Conservation (phyloP, 306 rosid genomes). For the Vachellia pachyceras region DNA sequence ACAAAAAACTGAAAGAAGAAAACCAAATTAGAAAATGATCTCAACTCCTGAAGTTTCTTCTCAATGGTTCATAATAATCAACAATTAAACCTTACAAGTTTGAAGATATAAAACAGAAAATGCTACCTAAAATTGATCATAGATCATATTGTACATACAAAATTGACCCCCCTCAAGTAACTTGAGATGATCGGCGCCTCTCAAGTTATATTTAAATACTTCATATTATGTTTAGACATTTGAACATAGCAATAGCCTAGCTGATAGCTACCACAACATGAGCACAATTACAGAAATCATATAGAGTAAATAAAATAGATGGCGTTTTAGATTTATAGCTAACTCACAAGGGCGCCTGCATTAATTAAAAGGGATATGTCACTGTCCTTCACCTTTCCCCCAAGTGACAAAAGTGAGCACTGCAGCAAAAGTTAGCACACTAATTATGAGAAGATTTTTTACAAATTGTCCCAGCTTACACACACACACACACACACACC, state of each 20-base stretch:
- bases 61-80: neutral
- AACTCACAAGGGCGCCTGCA: slow-evolving; percentile 85
- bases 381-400: slow-evolving; percentile 88
- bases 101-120: slow-evolving; percentile 17
- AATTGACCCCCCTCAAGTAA: neutral
- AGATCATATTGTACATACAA: neutral
- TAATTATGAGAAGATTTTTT: slow-evolving; percentile 30
- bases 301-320: slow-evolving; percentile 22
- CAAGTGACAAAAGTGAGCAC: slow-evolving; percentile 81
- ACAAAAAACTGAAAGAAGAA: neutral
- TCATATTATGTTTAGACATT: slow-evolving; percentile 12
- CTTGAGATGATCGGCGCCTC: neutral
- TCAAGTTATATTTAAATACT: slow-evolving; percentile 4
- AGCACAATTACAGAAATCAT: neutral
- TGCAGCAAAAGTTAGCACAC: slow-evolving; percentile 44
- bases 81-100: slow-evolving; percentile 2
- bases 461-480: slow-evolving; percentile 17
- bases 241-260: neutral
- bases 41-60: neutral
- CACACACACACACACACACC: neutral
- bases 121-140: too few species aligned
- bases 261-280: neutral
- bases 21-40: neutral
- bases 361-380: slow-evolving; percentile 84
- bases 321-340: slow-evolving; percentile 14